Percentiles rank a stretch among this genome's conserved stretches.
These are phyloP conservation scores for Suillus cothurnatus DNA, from an alignment of 768 basidiomycete genomes.

Conservation along the genomic window DNA sequence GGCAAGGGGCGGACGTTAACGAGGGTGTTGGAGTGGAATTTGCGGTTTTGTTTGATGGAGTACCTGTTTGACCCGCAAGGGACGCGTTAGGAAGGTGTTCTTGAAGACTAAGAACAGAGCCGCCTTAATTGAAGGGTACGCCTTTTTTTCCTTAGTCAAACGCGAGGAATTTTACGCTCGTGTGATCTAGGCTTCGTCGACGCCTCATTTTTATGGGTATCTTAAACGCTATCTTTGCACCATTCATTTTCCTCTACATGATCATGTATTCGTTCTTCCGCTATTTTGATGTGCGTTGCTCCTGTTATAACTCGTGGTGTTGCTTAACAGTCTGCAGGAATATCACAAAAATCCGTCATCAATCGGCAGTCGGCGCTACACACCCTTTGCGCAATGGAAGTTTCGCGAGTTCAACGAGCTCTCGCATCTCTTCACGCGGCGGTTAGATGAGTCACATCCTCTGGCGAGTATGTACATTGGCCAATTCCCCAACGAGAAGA, in stretches of 20 bases:
- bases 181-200: conserved; percentile 60
- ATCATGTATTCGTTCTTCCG: conserved; percentile 99
- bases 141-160: conserved; percentile 8
- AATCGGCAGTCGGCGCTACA: conserved; percentile 90
- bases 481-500: conserved; percentile 95
- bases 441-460: conserved; percentile 88
- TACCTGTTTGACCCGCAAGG: conserved; percentile 93
- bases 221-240: conserved; percentile 92
- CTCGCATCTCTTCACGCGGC: conserved; percentile 85
- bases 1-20: conserved; percentile 83
- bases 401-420: conserved; percentile 99
- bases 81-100: conserved; percentile 89
- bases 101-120: conserved; percentile 80
- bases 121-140: conserved; percentile 83
- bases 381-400: conserved; percentile 96
- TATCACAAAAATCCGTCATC: conserved; percentile 98
- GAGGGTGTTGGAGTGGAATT: conserved; percentile 94
- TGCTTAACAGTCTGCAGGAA: conserved; percentile 58
- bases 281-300: conserved; percentile 86
- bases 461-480: conserved; percentile 94
- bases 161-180: not conserved
- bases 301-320: not conserved
- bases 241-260: conserved; percentile 95
- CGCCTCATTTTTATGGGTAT: conserved; percentile 98
- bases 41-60: conserved; percentile 93